phyloP scores from a whole-genome alignment of 2,329 filamentous ascomycete genomes.

The Elsinoe batatas region DNA sequence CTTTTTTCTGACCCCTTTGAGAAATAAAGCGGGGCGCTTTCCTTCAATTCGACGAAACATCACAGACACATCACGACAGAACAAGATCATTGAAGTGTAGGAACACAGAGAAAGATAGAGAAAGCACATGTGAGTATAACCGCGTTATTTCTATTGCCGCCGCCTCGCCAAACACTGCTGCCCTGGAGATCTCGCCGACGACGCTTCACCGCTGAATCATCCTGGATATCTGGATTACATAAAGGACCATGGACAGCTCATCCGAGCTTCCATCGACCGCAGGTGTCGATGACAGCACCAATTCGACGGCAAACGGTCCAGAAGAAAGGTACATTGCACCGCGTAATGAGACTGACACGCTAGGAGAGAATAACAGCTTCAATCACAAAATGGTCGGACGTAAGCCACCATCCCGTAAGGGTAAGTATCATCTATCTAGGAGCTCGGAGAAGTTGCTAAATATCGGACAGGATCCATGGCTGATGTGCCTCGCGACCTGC shows the following conservation, averaged over 20 bases:
- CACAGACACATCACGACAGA: not conserved
- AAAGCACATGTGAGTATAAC: not conserved
- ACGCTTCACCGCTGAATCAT: not conserved
- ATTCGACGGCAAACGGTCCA: too few relatives aligned
- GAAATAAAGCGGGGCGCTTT: conserved; percentile 8
- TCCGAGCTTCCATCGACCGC: too few relatives aligned
- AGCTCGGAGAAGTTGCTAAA: conserved; percentile 12
- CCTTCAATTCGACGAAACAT: not conserved
- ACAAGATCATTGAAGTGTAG: not conserved
- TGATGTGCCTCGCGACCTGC: conserved; percentile 78
- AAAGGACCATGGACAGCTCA: not conserved
- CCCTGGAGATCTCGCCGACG: not conserved
- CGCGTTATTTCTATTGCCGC: not conserved
- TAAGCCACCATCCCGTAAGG: conserved; percentile 60
- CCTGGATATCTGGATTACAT: not conserved
- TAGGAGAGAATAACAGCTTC: not conserved
- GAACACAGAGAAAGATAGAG: not conserved
- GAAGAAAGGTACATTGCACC: too few relatives aligned
- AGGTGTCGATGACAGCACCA: too few relatives aligned
- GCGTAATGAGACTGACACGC: too few relatives aligned
- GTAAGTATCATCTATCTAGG: conserved; percentile 42
- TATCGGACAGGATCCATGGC: conserved; percentile 64
- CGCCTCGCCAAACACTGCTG: not conserved
- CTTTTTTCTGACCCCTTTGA: not conserved
- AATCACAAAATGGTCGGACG: conserved; percentile 52